phyloP scores from a whole-genome alignment of 257 asterid genomes.

The Nicotiana sylvestris region DNA sequence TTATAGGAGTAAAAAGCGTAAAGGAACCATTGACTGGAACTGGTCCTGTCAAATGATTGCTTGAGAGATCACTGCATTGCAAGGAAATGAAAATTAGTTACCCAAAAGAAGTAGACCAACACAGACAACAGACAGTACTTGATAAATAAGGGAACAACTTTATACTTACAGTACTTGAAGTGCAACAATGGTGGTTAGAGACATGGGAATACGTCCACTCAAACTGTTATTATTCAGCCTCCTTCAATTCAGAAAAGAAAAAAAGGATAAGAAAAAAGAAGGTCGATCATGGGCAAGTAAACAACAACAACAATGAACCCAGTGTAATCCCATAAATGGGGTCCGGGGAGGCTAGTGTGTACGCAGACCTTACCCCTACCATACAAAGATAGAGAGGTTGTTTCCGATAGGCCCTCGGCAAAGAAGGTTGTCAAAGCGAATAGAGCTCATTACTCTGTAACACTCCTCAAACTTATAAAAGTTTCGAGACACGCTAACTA shows the following conservation, averaged over 20 bases:
- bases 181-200: slow-evolving; percentile 11
- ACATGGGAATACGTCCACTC: slow-evolving; percentile 14
- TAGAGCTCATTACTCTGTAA: background rate
- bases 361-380: no score
- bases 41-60: slow-evolving; percentile 54
- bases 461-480: no score
- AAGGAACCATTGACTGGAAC: slow-evolving; percentile 85
- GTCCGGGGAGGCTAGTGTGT: no score
- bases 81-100: slow-evolving; percentile 17
- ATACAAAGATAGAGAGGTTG: no score
- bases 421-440: background rate
- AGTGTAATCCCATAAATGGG: no score
- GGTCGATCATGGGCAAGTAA: background rate
- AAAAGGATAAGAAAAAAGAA: background rate
- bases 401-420: background rate
- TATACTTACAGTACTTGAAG: slow-evolving; percentile 17
- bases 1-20: slow-evolving; percentile 9
- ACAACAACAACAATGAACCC: no score
- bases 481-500: no score
- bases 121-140: background rate
- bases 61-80: slow-evolving; percentile 87
- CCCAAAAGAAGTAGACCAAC: slow-evolving; percentile 9
- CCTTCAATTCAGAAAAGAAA: slow-evolving; percentile 6
- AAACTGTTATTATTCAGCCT: slow-evolving; percentile 15
- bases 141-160: slow-evolving; percentile 1